Percentiles rank a stretch among this genome's conserved stretches.
Conservation (phyloP, 805 yeast genomes). For the Kuraishia borneana region DNA sequence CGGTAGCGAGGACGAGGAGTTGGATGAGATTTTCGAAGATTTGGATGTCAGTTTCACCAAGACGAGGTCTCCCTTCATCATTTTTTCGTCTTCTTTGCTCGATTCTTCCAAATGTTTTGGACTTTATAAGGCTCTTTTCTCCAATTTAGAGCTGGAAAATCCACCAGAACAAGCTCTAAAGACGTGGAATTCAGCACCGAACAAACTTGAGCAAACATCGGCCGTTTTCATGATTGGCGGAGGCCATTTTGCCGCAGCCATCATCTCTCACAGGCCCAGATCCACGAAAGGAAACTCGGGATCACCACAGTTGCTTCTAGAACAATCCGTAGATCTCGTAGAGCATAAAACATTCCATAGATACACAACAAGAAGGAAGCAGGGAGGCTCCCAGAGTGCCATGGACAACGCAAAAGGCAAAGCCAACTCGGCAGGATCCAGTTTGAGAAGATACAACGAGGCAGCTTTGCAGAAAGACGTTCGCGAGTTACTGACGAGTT, state of each 20-base stretch:
- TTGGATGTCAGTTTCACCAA: constrained; percentile 41
- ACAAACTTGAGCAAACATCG: constrained; percentile 25
- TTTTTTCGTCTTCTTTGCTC: constrained; percentile 39
- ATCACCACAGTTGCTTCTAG: constrained; percentile 34
- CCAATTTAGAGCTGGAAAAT: constrained; percentile 21
- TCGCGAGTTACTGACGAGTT: constrained; percentile 48
- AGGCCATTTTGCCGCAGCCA: constrained; percentile 96
- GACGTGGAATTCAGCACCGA: constrained; percentile 19
- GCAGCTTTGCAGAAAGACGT: constrained; percentile 72
- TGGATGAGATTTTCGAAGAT: constrained; percentile 15
- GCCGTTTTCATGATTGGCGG: constrained; percentile 93
- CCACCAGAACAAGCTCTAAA: constrained; percentile 41
- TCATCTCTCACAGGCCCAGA: constrained; percentile 60
- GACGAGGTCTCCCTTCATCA: constrained; percentile 60
- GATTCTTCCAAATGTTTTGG: constrained; percentile 44
- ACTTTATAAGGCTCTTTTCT: constrained; percentile 54
- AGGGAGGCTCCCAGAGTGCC: constrained; percentile 95
- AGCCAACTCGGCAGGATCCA: constrained; percentile 93
- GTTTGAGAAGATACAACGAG: constrained; percentile 82
- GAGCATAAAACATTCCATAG: constrained; percentile 85
- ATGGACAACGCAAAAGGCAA: constrained; percentile 88
- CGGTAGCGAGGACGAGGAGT: constrained; percentile 35
- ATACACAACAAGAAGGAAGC: constrained; percentile 92
- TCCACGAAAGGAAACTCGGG: constrained; percentile 45
- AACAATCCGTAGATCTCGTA: constrained; percentile 54